Evolutionary conservation across 805 yeast species (phyloP).

Genomic region (Kuraishia piskuri): DNA sequence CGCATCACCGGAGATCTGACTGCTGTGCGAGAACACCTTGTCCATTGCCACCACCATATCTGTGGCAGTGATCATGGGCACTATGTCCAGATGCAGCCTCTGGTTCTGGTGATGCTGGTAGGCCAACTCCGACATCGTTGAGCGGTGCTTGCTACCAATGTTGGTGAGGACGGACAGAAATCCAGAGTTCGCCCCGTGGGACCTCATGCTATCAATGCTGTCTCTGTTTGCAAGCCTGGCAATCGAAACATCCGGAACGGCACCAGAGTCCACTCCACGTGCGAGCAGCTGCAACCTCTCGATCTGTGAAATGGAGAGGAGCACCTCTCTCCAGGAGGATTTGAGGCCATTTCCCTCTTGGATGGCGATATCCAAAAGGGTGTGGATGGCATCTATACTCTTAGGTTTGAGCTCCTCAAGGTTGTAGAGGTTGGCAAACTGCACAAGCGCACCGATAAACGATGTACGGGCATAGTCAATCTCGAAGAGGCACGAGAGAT

Average conservation of each 20-base stretch:
- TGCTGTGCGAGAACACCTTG: constrained; percentile 76
- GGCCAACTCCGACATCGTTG: constrained; percentile 58
- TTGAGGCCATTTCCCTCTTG: constrained; percentile 69
- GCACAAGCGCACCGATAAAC: constrained; percentile 82
- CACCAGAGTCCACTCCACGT: constrained; percentile 75
- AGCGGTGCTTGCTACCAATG: constrained; percentile 24
- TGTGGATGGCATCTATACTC: constrained; percentile 72
- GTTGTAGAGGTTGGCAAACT: constrained; percentile 75
- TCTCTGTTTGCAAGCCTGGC: constrained; percentile 58
- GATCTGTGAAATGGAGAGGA: constrained; percentile 79
- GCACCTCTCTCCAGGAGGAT: constrained; percentile 77
- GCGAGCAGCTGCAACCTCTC: constrained; percentile 86
- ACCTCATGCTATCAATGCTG: constrained; percentile 45
- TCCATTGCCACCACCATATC: constrained; percentile 78
- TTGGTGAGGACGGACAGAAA: constrained; percentile 49
- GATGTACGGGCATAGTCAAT: constrained; percentile 81
- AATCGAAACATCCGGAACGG: constrained; percentile 76
- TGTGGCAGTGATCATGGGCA: constrained; percentile 49
- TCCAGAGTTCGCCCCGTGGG: constrained; percentile 26
- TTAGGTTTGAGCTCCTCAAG: constrained; percentile 69
- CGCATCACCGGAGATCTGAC: constrained; percentile 71
- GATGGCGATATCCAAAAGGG: constrained; percentile 68
- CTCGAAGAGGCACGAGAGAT: constrained; percentile 77
- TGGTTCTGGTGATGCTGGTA: constrained; percentile 66
- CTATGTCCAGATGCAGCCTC: constrained; percentile 49